phyloP scores from a whole-genome alignment of 352 stramenopile species.

The Phytophthora brassicae region DNA sequence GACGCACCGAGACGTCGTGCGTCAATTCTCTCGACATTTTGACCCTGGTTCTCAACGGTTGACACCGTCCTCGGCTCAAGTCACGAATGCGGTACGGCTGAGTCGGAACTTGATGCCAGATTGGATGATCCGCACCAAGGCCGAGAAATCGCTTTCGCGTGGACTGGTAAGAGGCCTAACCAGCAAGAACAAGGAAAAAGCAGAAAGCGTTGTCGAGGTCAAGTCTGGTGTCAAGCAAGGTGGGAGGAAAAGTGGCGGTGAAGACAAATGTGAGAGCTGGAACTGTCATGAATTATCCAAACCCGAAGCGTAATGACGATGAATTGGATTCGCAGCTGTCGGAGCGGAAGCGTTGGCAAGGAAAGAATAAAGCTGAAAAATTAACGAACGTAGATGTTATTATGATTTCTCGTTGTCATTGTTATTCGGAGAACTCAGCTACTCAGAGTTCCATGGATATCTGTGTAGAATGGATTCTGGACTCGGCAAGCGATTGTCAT shows the following conservation, averaged over 20 bases:
- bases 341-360: constrained; percentile 9
- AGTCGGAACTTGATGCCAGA: constrained; percentile 3
- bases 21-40: constrained; percentile 2
- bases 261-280: constrained; percentile 14
- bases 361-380: not conserved
- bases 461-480: not conserved
- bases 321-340: constrained; percentile 5
- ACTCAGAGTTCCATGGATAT: not conserved
- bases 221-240: not conserved
- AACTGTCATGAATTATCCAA: constrained; percentile 12
- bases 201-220: not conserved
- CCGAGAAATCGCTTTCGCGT: not conserved
- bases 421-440: not conserved
- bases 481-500: not conserved
- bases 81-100: constrained; percentile 12
- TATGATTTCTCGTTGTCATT: not conserved
- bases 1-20: constrained; percentile 5
- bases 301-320: constrained; percentile 2
- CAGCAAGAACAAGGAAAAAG: not conserved
- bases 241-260: not conserved
- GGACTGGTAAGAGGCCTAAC: constrained; percentile 2
- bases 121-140: not conserved
- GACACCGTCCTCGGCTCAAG: constrained; percentile 1
- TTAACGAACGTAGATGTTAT: not conserved
- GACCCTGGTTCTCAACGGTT: not conserved